These are phyloP conservation scores for Aspergillus steynii DNA, from an alignment of 495 filamentous ascomycete species.

Conservation along the genomic window DNA sequence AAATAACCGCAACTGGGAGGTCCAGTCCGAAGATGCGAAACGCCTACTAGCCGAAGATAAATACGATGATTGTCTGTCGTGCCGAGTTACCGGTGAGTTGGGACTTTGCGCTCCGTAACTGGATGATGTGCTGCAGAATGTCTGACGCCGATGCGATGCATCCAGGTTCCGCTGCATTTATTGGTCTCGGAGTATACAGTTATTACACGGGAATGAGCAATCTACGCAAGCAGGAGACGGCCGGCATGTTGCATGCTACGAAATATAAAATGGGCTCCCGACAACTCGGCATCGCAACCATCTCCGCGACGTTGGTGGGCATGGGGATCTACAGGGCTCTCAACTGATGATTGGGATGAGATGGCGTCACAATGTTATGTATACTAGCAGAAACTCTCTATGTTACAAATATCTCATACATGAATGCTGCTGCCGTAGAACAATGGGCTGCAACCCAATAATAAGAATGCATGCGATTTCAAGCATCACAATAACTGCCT, in stretches of 20 bases:
- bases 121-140: neutral
- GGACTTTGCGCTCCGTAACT: neutral
- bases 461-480: conserved; percentile 22
- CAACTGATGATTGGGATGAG: conserved; percentile 40
- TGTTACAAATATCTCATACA: conserved; percentile 3
- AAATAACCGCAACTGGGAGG: conserved; percentile 28
- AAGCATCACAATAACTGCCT: conserved; percentile 34
- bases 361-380: conserved; percentile 1
- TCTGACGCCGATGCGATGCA: conserved; percentile 16
- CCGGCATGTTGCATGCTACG: conserved; percentile 68
- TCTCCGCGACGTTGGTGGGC: conserved; percentile 67
- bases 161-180: conserved; percentile 76
- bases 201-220: conserved; percentile 79
- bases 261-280: conserved; percentile 77
- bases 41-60: conserved; percentile 61
- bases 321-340: conserved; percentile 64
- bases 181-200: conserved; percentile 87
- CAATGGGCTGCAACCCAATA: conserved; percentile 11
- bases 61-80: conserved; percentile 68
- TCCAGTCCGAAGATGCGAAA: conserved; percentile 38
- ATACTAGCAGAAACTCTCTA: neutral
- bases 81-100: conserved; percentile 64
- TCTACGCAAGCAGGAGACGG: conserved; percentile 65
- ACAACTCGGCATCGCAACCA: conserved; percentile 66
- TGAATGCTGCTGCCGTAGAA: conserved; percentile 2